phyloP scores from a whole-genome alignment of 345 rosid genomes.

The Hibiscus syriacus region DNA sequence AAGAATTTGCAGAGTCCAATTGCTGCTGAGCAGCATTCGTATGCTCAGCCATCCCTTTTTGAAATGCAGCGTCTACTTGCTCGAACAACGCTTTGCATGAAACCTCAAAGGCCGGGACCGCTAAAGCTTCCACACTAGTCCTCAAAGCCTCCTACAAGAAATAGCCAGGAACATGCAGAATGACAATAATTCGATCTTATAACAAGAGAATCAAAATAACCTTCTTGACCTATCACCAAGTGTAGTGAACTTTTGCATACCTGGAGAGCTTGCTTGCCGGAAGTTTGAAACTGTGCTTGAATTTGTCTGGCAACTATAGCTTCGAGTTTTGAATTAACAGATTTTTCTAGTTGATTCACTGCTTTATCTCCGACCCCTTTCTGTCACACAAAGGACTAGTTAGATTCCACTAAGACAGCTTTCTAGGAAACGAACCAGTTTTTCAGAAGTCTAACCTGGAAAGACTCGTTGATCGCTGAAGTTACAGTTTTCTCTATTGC shows the following conservation, averaged over 20 bases:
- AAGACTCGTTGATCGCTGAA: conserved; percentile 60
- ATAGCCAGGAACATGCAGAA: conserved; percentile 10
- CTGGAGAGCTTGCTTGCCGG: conserved; percentile 96
- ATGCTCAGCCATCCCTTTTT: conserved; percentile 73
- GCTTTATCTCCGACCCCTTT: conserved; percentile 85
- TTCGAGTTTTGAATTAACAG: conserved; percentile 77
- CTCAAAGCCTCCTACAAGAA: conserved; percentile 59
- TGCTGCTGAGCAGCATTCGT: conserved; percentile 67
- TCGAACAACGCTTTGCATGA: conserved; percentile 89
- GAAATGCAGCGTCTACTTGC: conserved; percentile 76
- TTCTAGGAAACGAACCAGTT: conserved; percentile 6
- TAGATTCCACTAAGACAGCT: conserved; percentile 5
- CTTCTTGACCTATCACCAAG: not conserved
- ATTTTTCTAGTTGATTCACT: conserved; percentile 75
- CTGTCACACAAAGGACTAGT: conserved; percentile 33
- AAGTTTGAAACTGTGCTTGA: conserved; percentile 78
- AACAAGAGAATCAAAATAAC: not conserved
- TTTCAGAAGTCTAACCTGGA: conserved; percentile 56
- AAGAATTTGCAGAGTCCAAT: conserved; percentile 59
- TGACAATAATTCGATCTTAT: not conserved
- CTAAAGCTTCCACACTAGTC: conserved; percentile 59
- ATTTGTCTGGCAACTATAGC: conserved; percentile 77
- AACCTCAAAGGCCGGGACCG: conserved; percentile 86
- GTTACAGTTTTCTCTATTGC: conserved; percentile 59
- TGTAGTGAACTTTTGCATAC: conserved; percentile 27